Base-by-base conservation (phyloP, 2,329 filamentous ascomycete genomes). In the Paraphaeosphaeria minitans region DNA sequence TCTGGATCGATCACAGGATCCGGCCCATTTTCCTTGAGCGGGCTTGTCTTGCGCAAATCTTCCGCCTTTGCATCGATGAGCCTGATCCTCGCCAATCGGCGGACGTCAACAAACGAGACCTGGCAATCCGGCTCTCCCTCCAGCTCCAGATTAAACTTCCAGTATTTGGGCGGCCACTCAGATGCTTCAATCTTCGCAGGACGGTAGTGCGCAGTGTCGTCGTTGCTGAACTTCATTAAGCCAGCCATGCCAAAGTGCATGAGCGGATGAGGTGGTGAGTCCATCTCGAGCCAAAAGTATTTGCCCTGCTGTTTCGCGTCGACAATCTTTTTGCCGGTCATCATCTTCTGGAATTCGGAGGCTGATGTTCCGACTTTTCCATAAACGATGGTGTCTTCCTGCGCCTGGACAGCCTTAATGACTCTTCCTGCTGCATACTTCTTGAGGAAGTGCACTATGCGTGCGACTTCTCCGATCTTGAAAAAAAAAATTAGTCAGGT, bases 231-330 rank as follows among this genome's bases (percentile, higher is more conserved):
- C 69, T 96, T 90, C 53, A 98, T 83, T 95, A 95, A 98, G 7
- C 95, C 87, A 16, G 73, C 69, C 76, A 78, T 85, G 43, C 92
- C 92, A 67, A 96, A 88, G 76, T 96, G 93, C 87, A 96, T 92
- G 31, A 98, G 86, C 0, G 91, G 86, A 77, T 98, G 95, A 1
- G 94, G 93, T 12, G 92, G 85, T 10, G 85, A 84, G 27, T 85
- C 84, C 85, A 91, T 90, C 39, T 92, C 88, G 22, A 98, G 82
- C 83, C 95, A 99, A 76, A 99, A 98, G 74, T 98, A 98, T 84
- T 98, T 99, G 10, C 95, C 95, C 75, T 97, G 95, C 59, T 90
- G 92, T 4, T 90, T 91, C 4, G 90, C 91, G 55, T 83, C 84
- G 42, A 84, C 68, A 33, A 90, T 87, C 71, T 87, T 92, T 70